A percentile compares a stretch with the other conserved stretches of the same genome.
phyloP scores from a whole-genome alignment of 768 basidiomycete species.

The Mycena kentingensis region DNA sequence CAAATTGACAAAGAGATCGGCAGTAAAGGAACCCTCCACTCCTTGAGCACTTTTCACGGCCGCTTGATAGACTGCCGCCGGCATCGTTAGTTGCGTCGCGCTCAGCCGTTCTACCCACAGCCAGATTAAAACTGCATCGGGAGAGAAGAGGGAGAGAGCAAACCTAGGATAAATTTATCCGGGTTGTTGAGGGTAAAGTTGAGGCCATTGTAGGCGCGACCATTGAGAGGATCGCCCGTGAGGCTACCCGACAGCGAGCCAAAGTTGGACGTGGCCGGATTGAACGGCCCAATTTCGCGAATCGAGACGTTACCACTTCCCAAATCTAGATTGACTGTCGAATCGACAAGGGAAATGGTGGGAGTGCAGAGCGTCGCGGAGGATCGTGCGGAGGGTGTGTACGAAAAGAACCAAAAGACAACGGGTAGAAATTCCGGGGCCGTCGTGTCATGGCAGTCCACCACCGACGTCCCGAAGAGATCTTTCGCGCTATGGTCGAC shows the following conservation, averaged over 20 bases:
- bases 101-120: slow-evolving; percentile 32
- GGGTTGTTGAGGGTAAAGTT: slow-evolving; percentile 45
- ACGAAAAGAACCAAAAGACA: slow-evolving; percentile 60
- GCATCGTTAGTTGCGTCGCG: slow-evolving; percentile 51
- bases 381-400: slow-evolving; percentile 38
- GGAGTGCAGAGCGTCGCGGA: slow-evolving; percentile 54
- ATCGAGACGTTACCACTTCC: slow-evolving; percentile 46
- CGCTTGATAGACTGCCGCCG: slow-evolving; percentile 53
- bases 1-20: slow-evolving; percentile 39
- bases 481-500: slow-evolving; percentile 42
- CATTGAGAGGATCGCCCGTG: slow-evolving; percentile 46
- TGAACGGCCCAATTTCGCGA: slow-evolving; percentile 40
- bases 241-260: slow-evolving; percentile 45
- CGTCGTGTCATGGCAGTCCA: slow-evolving; percentile 28
- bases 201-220: slow-evolving; percentile 57
- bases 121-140: background rate
- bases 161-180: slow-evolving; percentile 39
- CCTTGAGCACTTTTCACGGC: slow-evolving; percentile 43
- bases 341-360: slow-evolving; percentile 45
- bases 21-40: slow-evolving; percentile 39
- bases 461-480: slow-evolving; percentile 45
- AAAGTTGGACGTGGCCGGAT: slow-evolving; percentile 38
- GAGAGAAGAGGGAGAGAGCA: background rate
- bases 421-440: slow-evolving; percentile 47
- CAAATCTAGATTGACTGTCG: slow-evolving; percentile 46